Conservation (phyloP, 352 stramenopile species). For the Phytophthora melonis region DNA sequence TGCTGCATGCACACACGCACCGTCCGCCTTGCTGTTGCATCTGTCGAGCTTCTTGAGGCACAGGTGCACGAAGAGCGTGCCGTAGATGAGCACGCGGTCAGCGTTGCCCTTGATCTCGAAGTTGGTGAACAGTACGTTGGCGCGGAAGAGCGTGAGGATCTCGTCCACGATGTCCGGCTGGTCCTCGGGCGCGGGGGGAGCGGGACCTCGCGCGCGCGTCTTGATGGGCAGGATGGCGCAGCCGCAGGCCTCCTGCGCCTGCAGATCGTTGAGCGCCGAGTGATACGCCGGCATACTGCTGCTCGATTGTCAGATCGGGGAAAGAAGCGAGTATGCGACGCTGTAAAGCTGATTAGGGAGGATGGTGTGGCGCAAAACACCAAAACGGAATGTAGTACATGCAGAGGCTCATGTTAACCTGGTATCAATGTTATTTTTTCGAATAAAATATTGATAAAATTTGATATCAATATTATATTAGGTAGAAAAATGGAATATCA, state of each 20-base stretch:
- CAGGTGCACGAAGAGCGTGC: slow-evolving; percentile 93
- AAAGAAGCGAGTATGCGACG: slow-evolving; percentile 7
- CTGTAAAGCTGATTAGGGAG: no score
- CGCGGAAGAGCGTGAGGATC: slow-evolving; percentile 93
- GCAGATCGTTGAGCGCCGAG: slow-evolving; percentile 85
- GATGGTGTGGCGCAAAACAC: no score
- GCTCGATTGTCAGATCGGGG: neutral
- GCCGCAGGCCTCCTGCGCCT: slow-evolving; percentile 81
- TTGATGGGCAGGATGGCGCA: slow-evolving; percentile 92
- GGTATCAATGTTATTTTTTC: no score
- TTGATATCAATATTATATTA: no score
- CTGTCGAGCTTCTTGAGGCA: slow-evolving; percentile 93
- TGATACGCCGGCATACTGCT: slow-evolving; percentile 92
- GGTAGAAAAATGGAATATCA: no score
- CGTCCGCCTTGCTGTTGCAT: slow-evolving; percentile 78
- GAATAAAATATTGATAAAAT: no score
- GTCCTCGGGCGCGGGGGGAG: slow-evolving; percentile 77
- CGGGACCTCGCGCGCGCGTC: slow-evolving; percentile 87
- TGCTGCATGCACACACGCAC: slow-evolving; percentile 28
- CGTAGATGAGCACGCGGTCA: slow-evolving; percentile 95
- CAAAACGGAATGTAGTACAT: no score
- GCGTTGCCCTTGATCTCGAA: slow-evolving; percentile 93
- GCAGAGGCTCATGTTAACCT: no score
- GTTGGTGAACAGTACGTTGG: slow-evolving; percentile 95
- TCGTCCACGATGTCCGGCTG: slow-evolving; percentile 95